Evolutionary conservation across 371 early-diverging fungal species (phyloP).

Genomic region (Haplosporangium sp.): DNA sequence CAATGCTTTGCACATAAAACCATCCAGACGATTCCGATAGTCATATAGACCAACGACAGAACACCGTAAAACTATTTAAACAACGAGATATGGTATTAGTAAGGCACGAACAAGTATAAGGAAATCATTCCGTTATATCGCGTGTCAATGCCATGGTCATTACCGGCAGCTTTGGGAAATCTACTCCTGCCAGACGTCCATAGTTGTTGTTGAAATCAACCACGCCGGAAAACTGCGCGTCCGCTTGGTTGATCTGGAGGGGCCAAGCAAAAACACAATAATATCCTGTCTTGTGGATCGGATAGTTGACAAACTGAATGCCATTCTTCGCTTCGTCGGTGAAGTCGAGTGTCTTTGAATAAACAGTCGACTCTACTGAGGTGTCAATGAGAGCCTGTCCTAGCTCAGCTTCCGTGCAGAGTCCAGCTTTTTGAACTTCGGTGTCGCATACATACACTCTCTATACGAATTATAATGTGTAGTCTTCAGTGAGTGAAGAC

Average conservation of each 20-base stretch:
- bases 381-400: slow-evolving; percentile 59
- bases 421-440: slow-evolving; percentile 55
- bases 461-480: slow-evolving; percentile 30
- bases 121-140: not conserved
- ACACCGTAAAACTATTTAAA: slow-evolving; percentile 69
- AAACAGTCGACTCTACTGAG: slow-evolving; percentile 57
- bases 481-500: not conserved
- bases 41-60: slow-evolving; percentile 77
- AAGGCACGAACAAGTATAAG: not conserved
- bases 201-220: slow-evolving; percentile 82
- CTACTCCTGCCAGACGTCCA: slow-evolving; percentile 85
- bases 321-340: slow-evolving; percentile 16
- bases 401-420: slow-evolving; percentile 59
- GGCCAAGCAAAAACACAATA: slow-evolving; percentile 70
- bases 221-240: slow-evolving; percentile 63
- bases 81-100: slow-evolving; percentile 12
- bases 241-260: slow-evolving; percentile 12
- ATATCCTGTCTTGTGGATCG: slow-evolving; percentile 72
- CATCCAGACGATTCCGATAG: slow-evolving; percentile 82
- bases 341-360: slow-evolving; percentile 44
- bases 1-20: slow-evolving; percentile 81
- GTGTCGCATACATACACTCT: slow-evolving; percentile 63
- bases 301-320: slow-evolving; percentile 57
- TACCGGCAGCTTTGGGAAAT: slow-evolving; percentile 88
- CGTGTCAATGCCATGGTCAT: slow-evolving; percentile 9